Conservation (phyloP, 495 filamentous ascomycete species). For the Penicillium goetzii region DNA sequence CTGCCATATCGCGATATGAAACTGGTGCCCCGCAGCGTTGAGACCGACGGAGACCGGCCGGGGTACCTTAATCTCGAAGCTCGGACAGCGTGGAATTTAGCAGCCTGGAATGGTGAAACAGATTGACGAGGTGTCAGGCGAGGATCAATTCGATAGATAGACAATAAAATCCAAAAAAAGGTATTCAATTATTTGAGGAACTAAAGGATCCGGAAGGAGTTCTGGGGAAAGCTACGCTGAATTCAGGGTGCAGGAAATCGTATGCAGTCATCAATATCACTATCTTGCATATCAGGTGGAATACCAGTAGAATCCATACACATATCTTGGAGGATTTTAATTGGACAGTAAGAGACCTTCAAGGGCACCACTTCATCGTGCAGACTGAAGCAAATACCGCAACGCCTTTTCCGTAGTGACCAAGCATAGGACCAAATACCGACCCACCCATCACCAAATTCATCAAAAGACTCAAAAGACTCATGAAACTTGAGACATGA, state of each 20-base stretch:
- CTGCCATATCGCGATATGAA: constrained; percentile 18
- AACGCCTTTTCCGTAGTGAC: constrained; percentile 2
- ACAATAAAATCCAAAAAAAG: neutral
- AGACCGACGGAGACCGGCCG: constrained; percentile 33
- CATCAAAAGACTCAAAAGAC: neutral
- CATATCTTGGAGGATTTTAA: neutral
- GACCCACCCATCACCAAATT: neutral
- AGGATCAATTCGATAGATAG: neutral
- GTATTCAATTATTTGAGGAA: neutral
- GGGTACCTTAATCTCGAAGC: constrained; percentile 11
- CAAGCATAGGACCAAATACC: neutral
- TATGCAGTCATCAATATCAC: neutral
- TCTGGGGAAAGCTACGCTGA: neutral
- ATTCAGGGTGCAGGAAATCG: neutral
- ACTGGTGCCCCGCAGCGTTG: constrained; percentile 16
- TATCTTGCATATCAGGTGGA: neutral
- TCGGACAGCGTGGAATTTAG: neutral
- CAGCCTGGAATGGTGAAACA: constrained; percentile 4
- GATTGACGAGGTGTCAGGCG: neutral
- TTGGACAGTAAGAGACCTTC: neutral
- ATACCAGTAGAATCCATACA: neutral
- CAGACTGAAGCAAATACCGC: neutral
- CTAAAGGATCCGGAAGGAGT: neutral
- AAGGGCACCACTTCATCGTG: neutral
- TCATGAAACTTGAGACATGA: constrained; percentile 1